Percentiles rank a stretch among this genome's conserved stretches.
Evolutionary conservation across 257 asterid species (phyloP).

Genomic region (Fraxinus americana): DNA sequence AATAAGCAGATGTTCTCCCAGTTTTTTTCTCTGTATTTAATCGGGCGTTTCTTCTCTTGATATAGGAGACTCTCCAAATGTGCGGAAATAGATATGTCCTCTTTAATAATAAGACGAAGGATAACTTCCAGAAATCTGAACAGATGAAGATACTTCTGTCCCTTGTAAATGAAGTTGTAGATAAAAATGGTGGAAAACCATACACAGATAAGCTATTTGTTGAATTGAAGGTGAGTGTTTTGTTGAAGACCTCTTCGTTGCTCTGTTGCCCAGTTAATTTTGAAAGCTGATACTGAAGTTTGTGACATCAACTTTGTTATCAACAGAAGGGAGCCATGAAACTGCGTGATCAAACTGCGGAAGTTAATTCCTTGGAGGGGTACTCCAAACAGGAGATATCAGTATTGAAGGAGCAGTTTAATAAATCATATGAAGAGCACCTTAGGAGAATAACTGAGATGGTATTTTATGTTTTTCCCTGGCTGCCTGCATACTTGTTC

Average conservation of each 20-base stretch:
- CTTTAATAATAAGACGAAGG: conserved; percentile 66
- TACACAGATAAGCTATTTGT: conserved; percentile 55
- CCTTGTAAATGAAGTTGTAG: conserved; percentile 55
- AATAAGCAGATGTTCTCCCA: background rate
- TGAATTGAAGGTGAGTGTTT: conserved; percentile 45
- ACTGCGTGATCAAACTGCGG: conserved; percentile 51
- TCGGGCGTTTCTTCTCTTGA: background rate
- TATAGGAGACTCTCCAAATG: conserved; percentile 49
- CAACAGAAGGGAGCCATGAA: conserved; percentile 48
- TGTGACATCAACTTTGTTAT: background rate
- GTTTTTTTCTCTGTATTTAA: background rate
- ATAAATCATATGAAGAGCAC: conserved; percentile 49
- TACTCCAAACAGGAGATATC: conserved; percentile 58
- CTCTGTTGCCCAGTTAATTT: background rate
- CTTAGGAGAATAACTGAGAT: conserved; percentile 49
- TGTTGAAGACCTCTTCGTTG: background rate
- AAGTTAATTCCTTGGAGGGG: conserved; percentile 45
- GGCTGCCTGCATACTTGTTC: background rate
- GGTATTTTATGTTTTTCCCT: conserved; percentile 38
- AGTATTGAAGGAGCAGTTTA: conserved; percentile 45
- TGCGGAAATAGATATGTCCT: conserved; percentile 69
- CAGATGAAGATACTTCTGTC: conserved; percentile 53
- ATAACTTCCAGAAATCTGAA: conserved; percentile 33
- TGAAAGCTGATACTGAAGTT: background rate
- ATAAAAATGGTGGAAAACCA: conserved; percentile 57